Evolutionary conservation across 768 basidiomycete genomes (phyloP).

Genomic region (Clathrus columnatus): DNA sequence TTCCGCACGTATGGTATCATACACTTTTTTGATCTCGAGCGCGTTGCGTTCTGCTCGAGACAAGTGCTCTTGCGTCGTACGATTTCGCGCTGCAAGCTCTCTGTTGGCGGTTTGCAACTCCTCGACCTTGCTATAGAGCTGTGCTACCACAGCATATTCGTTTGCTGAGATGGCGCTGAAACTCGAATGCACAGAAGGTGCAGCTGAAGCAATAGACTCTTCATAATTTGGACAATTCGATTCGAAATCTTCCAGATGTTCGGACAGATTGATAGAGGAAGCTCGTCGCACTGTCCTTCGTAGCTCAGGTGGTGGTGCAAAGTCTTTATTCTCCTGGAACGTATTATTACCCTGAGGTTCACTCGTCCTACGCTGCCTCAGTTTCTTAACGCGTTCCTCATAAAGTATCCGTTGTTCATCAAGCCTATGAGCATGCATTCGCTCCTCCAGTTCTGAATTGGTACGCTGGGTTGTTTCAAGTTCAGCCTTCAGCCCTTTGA

Average conservation of each 20-base stretch:
- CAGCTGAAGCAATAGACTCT: neutral
- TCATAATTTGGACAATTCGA: neutral
- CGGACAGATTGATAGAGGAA: neutral
- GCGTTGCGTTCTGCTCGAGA: constrained; percentile 66
- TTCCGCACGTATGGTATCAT: constrained; percentile 53
- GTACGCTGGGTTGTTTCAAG: constrained; percentile 66
- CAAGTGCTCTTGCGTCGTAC: constrained; percentile 49
- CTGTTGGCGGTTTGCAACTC: constrained; percentile 70
- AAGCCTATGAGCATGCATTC: constrained; percentile 28
- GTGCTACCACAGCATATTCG: constrained; percentile 49
- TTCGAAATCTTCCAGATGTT: neutral
- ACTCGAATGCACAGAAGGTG: constrained; percentile 16
- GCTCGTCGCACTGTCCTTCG: neutral
- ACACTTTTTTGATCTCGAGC: constrained; percentile 57
- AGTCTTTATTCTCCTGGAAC: constrained; percentile 38
- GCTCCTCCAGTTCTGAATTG: constrained; percentile 65
- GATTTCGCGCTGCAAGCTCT: constrained; percentile 58
- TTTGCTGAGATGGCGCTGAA: constrained; percentile 13
- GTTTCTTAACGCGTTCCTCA: constrained; percentile 39
- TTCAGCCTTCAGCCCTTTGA: constrained; percentile 62
- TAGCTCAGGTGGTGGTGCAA: constrained; percentile 38
- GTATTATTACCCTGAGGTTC: constrained; percentile 15
- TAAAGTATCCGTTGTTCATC: constrained; percentile 36
- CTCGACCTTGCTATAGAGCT: constrained; percentile 63
- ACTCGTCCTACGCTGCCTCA: constrained; percentile 32